phyloP scores from a whole-genome alignment of 2,329 filamentous ascomycete genomes.

The Aureobasidium sp. region DNA sequence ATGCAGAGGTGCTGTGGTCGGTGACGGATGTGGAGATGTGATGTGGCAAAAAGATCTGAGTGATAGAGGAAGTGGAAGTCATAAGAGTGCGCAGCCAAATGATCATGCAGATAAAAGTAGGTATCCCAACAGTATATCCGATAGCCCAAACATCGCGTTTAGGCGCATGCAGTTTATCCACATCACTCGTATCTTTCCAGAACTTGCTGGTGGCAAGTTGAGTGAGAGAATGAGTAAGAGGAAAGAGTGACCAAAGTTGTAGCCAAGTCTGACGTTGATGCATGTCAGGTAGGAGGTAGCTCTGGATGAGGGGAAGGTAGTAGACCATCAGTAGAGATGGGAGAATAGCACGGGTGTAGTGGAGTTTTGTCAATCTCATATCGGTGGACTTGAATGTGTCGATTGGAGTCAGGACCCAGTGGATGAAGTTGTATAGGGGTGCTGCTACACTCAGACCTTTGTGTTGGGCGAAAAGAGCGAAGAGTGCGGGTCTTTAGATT shows the following conservation, averaged over 20 bases:
- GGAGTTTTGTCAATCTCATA: conserved; percentile 35
- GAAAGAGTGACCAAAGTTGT: conserved; percentile 21
- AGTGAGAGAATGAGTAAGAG: conserved; percentile 24
- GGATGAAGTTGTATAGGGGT: conserved; percentile 43
- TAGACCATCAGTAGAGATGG: conserved; percentile 32
- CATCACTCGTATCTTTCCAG: conserved; percentile 28
- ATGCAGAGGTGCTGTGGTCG: not conserved
- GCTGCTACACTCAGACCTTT: conserved; percentile 36
- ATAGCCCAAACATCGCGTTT: conserved; percentile 26
- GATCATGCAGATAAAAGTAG: conserved; percentile 13
- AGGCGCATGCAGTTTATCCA: conserved; percentile 23
- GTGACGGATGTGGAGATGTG: not conserved
- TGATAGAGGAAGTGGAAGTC: not conserved
- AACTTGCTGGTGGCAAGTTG: conserved; percentile 27
- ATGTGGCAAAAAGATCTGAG: conserved; percentile 14
- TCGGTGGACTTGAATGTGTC: conserved; percentile 38
- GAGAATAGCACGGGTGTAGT: conserved; percentile 34
- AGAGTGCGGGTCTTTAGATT: conserved; percentile 27
- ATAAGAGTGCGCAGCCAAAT: conserved; percentile 19
- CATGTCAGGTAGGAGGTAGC: conserved; percentile 25
- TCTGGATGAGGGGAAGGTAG: conserved; percentile 27
- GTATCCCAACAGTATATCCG: conserved; percentile 18
- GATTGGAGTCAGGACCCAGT: conserved; percentile 39
- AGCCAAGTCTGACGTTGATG: conserved; percentile 16
- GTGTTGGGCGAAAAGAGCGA: conserved; percentile 32